Conservation (phyloP, 306 rosid genomes). For the Aeschynomene evenia region DNA sequence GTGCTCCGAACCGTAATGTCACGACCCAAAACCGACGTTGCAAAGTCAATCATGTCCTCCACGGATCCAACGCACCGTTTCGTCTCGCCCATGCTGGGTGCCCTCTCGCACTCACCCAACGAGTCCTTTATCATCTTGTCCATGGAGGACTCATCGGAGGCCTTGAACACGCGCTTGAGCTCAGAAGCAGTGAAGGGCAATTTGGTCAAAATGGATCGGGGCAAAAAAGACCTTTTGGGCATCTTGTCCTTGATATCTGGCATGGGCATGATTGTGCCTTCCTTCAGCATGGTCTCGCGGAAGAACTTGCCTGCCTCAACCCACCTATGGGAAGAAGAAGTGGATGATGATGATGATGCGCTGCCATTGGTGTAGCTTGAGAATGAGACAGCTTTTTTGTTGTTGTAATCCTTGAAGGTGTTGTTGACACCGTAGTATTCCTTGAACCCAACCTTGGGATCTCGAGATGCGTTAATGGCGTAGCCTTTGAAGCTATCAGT, state of each 20-base stretch:
- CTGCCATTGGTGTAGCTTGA: constrained; percentile 39
- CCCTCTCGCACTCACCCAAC: constrained; percentile 63
- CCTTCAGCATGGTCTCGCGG: constrained; percentile 58
- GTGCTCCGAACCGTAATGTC: constrained; percentile 59
- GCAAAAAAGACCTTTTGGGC: constrained; percentile 78
- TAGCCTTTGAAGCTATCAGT: constrained; percentile 73
- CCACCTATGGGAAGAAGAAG: constrained; percentile 36
- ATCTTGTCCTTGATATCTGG: constrained; percentile 74
- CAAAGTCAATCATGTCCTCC: constrained; percentile 86
- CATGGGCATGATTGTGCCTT: constrained; percentile 69
- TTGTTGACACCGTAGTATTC: constrained; percentile 60
- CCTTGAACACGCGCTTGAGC: constrained; percentile 63
- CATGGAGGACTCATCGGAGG: constrained; percentile 60
- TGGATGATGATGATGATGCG: constrained; percentile 16
- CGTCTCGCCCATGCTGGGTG: constrained; percentile 69
- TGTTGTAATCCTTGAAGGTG: constrained; percentile 62
- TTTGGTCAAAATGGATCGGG: constrained; percentile 58
- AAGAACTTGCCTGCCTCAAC: constrained; percentile 89
- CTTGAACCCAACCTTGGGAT: constrained; percentile 54
- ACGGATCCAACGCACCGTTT: constrained; percentile 73
- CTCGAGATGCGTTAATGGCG: constrained; percentile 42
- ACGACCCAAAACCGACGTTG: constrained; percentile 58
- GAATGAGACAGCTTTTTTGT: constrained; percentile 45
- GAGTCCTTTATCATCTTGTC: constrained; percentile 52
- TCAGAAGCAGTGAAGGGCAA: constrained; percentile 56